phyloP scores from a whole-genome alignment of 768 basidiomycete genomes.

The Sporobolomyces phaffii region DNA sequence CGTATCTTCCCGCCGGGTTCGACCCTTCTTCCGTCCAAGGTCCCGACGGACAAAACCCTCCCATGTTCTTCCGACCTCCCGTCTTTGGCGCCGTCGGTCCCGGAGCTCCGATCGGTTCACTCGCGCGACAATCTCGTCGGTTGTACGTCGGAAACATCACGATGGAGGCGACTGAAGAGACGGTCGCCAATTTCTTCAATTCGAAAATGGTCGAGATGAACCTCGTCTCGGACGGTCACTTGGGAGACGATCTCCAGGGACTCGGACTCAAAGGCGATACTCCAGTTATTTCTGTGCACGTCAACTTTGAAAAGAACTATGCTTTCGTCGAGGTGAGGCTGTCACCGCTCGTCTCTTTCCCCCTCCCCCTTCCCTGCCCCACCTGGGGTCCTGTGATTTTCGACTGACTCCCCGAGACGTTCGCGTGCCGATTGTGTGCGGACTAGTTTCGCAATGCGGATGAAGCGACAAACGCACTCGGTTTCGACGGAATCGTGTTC shows the following conservation, averaged over 20 bases:
- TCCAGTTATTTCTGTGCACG: conserved; percentile 85
- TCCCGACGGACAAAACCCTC: conserved; percentile 22
- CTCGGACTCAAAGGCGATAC: conserved; percentile 64
- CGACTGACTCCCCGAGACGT: too few species aligned
- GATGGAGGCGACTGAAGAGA: conserved; percentile 86
- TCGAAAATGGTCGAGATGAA: conserved; percentile 88
- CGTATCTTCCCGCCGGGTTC: conserved; percentile 57
- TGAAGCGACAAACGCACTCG: conserved; percentile 93
- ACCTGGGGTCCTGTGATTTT: too few species aligned
- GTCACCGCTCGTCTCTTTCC: neutral
- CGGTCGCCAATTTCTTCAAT: conserved; percentile 90
- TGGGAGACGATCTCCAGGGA: conserved; percentile 43
- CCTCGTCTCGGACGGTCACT: conserved; percentile 48
- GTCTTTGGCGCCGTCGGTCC: conserved; percentile 52
- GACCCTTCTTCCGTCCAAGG: conserved; percentile 53
- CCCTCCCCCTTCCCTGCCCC: neutral
- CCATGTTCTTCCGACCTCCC: conserved; percentile 36
- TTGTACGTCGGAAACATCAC: conserved; percentile 97
- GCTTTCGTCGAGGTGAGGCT: conserved; percentile 89
- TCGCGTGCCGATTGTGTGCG: too few species aligned
- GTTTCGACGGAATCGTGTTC: conserved; percentile 95
- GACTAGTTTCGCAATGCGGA: conserved; percentile 98
- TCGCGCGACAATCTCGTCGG: conserved; percentile 77
- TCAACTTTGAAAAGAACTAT: conserved; percentile 98
- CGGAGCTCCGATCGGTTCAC: conserved; percentile 36